phyloP scores from a whole-genome alignment of 495 filamentous ascomycete species.

The Xylaria flabelliformis region DNA sequence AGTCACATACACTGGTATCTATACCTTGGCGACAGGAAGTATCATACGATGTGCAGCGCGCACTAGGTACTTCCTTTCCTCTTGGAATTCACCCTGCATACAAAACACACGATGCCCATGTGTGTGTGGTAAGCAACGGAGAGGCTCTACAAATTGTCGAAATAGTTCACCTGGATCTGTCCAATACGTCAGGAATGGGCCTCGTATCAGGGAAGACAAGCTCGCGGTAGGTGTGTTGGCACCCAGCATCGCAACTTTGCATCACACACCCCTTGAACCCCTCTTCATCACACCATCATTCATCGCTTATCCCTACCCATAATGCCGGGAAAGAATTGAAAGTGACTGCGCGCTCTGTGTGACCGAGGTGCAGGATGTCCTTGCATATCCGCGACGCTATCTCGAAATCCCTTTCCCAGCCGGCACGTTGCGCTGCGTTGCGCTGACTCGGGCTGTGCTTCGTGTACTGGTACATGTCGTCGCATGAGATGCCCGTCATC shows the following conservation, averaged over 20 bases:
- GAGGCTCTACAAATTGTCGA: background rate
- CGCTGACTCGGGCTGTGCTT: constrained; percentile 20
- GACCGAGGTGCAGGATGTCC: constrained; percentile 34
- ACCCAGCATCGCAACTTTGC: constrained; percentile 2
- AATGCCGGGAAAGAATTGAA: constrained; percentile 31
- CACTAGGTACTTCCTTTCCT: background rate
- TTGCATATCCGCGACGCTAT: constrained; percentile 40
- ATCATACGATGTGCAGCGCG: constrained; percentile 15
- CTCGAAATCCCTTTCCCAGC: constrained; percentile 36
- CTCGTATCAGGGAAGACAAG: background rate
- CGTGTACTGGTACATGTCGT: constrained; percentile 13
- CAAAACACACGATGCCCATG: background rate
- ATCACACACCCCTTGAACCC: constrained; percentile 29
- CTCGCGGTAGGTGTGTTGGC: constrained; percentile 9
- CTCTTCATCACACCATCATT: constrained; percentile 33
- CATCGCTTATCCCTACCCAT: constrained; percentile 41
- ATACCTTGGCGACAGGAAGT: background rate
- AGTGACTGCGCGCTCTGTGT: constrained; percentile 30
- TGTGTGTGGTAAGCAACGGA: background rate
- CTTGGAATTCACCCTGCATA: background rate
- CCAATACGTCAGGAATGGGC: constrained; percentile 14
- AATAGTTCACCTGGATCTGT: constrained; percentile 8
- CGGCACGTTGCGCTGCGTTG: constrained; percentile 5
- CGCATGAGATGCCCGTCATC: constrained; percentile 17
- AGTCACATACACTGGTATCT: background rate